Percentiles rank a stretch among this genome's conserved stretches.
These are phyloP conservation scores for Citrullus amarus DNA, from an alignment of 306 rosid species.

Conservation along the genomic window DNA sequence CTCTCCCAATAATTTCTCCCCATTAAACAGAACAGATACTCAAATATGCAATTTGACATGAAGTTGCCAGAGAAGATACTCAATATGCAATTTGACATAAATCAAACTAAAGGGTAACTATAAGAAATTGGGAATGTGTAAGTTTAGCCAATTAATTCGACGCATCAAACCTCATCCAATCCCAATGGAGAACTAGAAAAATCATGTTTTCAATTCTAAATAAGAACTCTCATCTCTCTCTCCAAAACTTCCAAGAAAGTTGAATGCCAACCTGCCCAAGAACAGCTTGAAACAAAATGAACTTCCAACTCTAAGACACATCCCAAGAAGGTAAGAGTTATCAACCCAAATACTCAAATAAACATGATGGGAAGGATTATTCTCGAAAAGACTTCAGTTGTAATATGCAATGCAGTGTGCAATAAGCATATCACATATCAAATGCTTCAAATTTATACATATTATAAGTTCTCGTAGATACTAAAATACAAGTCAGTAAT, in stretches of 20 bases:
- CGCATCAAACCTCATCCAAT: not conserved
- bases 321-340: not conserved
- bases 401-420: not conserved
- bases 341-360: not conserved
- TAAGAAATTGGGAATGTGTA: not conserved
- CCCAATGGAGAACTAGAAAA: not conserved
- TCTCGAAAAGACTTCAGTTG: not conserved
- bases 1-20: no score
- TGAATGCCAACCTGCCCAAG: not conserved
- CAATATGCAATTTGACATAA: not conserved
- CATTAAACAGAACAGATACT: not conserved
- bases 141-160: not conserved
- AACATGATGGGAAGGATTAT: not conserved
- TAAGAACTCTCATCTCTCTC: not conserved
- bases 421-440: not conserved
- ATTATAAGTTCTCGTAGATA: not conserved
- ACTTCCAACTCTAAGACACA: not conserved
- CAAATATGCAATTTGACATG: not conserved
- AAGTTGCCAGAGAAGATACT: not conserved
- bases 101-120: not conserved
- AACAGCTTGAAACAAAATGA: not conserved
- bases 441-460: conserved; percentile 3
- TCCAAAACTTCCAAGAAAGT: not conserved
- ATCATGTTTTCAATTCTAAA: not conserved
- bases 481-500: not conserved